A percentile compares a stretch with the other conserved stretches of the same genome.
These are phyloP conservation scores for Macadamia integrifolia DNA, from an alignment of 164 flowering plant genomes.

Conservation along the genomic window DNA sequence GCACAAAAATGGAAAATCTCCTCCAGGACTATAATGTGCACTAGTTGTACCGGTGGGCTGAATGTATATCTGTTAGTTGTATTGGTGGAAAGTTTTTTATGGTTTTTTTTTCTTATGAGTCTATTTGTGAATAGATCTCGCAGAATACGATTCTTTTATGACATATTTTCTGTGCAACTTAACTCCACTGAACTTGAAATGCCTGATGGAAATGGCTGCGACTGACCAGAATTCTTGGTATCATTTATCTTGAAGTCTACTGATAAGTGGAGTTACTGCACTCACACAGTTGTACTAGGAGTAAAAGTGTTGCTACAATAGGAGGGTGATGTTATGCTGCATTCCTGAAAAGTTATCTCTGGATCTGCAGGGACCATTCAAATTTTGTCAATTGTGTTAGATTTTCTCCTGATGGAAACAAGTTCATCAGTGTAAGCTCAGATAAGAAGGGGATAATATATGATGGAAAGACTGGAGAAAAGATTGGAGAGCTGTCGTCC, in stretches of 20 bases:
- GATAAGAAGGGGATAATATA: slow-evolving; percentile 83
- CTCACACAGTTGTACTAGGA: no score
- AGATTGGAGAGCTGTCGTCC: slow-evolving; percentile 69
- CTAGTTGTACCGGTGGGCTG: no score
- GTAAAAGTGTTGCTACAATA: not conserved
- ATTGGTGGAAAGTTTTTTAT: no score
- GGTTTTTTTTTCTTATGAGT: no score
- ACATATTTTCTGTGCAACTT: not conserved
- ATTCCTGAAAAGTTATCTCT: slow-evolving; percentile 6
- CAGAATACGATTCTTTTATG: no score
- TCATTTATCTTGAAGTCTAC: no score
- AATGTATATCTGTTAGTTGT: no score
- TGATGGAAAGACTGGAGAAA: slow-evolving; percentile 88
- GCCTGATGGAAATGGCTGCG: not conserved
- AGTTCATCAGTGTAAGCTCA: slow-evolving; percentile 89
- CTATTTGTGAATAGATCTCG: no score
- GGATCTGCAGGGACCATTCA: slow-evolving; percentile 72
- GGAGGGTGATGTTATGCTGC: not conserved
- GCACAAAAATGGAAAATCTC: no score
- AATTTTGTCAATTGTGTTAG: slow-evolving; percentile 93
- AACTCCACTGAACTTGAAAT: not conserved
- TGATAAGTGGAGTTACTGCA: no score
- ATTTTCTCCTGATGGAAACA: slow-evolving; percentile 94
- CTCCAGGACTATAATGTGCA: no score
- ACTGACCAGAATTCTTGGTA: no score